Evolutionary conservation across 768 basidiomycete genomes (phyloP), one percentile per base, ranked within the genome.

Genomic region (Mycena olivaceomarginata): DNA sequence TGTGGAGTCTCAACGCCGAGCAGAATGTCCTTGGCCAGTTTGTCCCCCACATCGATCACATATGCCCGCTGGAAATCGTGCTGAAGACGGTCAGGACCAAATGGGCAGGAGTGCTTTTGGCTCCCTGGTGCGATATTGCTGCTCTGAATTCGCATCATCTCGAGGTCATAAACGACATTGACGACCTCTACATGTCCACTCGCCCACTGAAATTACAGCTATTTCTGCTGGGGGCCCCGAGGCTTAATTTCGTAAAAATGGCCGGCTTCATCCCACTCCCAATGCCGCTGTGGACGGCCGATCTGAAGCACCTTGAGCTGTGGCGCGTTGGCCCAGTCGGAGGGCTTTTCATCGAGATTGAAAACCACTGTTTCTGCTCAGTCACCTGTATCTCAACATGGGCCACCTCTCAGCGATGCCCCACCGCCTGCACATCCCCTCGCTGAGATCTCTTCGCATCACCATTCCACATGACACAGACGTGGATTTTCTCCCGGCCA

Each of bases 101-200:
- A 10, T 57, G 18, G 41, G 15, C 48, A 12, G 51, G 25, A 5
- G 11, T 8, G 15, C 41, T 72, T 5, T 39, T 66, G 40, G 40
- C 22, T 3, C 20, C 51, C 13, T 73, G 67, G 31, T 41, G 37
- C 4, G 15, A 67, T 16, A 6, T 60, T 3, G 15, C 40, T 0
- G 65, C 51, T 5, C 43, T 65, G 2, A n/a, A 10, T 48, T 48
- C 67, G 51, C 64, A 73, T 43, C 46, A 67, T 18, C 56, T 73
- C 8, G 64, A 66, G 25, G 16, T 73, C 12, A 12, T 59, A 45
- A n/a, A 62, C 12, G n/a, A 20, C 3, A 31, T 20, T 37, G 20
- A n/a, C 51, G 13, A 45, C 31, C 31, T 31, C 31, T 31, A 31
- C 31, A 31, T 31, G 31, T 31, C 31, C 31, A 31, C 31, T 31